phyloP scores from a whole-genome alignment of 768 basidiomycete genomes.

The Rhodotorula diobovata region DNA sequence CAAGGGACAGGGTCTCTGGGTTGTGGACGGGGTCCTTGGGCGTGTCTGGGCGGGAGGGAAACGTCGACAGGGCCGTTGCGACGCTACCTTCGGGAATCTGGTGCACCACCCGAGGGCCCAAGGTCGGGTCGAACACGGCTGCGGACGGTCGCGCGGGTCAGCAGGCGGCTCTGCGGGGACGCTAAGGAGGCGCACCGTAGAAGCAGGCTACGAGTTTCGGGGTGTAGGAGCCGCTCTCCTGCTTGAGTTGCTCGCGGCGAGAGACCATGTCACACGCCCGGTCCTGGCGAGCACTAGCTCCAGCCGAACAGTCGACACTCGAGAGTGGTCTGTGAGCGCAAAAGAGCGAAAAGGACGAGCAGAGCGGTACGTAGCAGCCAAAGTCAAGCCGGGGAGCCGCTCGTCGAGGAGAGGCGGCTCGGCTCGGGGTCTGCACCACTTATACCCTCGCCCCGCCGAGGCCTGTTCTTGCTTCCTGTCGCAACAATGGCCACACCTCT shows the following conservation, averaged over 20 bases:
- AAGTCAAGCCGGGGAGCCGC: too few relatives aligned
- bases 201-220: constrained; percentile 66
- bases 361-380: too few relatives aligned
- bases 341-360: too few relatives aligned
- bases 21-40: not conserved
- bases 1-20: not conserved
- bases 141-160: not conserved
- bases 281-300: not conserved
- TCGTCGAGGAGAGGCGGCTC: too few relatives aligned
- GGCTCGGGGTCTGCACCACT: too few relatives aligned
- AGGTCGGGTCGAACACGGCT: constrained; percentile 73
- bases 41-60: constrained; percentile 27
- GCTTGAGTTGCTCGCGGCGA: not conserved
- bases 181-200: constrained; percentile 51
- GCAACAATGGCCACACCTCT: not conserved
- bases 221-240: constrained; percentile 55
- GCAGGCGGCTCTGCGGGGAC: not conserved
- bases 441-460: too few relatives aligned
- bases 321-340: too few relatives aligned
- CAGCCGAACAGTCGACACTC: not conserved
- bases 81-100: constrained; percentile 93
- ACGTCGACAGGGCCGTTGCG: constrained; percentile 47
- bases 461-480: too few relatives aligned
- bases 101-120: constrained; percentile 83
- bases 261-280: not conserved